These are phyloP conservation scores for Clausena lansium DNA, from an alignment of 345 rosid species.

Conservation along the genomic window DNA sequence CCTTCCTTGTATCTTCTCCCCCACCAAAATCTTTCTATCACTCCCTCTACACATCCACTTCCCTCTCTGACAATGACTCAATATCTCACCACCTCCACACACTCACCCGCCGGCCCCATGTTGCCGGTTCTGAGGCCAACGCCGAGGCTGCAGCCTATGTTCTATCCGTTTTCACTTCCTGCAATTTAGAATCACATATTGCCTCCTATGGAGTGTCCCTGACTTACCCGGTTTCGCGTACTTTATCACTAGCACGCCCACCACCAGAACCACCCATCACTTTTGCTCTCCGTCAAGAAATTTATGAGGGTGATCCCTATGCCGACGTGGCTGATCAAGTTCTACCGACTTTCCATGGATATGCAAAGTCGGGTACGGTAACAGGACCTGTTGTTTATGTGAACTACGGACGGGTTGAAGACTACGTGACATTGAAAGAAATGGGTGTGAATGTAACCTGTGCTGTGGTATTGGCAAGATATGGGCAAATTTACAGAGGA, in stretches of 20 bases:
- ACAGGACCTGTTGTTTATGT: conserved; percentile 60
- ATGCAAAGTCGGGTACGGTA: conserved; percentile 71
- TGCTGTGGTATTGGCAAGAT: conserved; percentile 53
- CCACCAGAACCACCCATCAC: conserved; percentile 27
- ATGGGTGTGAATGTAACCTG: conserved; percentile 52
- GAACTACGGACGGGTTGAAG: conserved; percentile 74
- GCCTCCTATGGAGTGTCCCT: conserved; percentile 57
- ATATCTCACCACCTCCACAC: conserved; percentile 52
- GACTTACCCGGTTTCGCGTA: conserved; percentile 69
- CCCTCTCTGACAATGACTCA: conserved; percentile 65
- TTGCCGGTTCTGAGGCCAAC: conserved; percentile 79
- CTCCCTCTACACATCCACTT: conserved; percentile 47
- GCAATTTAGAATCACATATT: conserved; percentile 35
- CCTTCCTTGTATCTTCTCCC: conserved; percentile 31
- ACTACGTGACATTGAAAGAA: conserved; percentile 42
- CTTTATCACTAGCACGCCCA: conserved; percentile 37
- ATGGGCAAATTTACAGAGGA: conserved; percentile 72
- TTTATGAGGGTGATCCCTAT: conserved; percentile 59
- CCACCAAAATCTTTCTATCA: conserved; percentile 53
- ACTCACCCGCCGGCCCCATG: conserved; percentile 82
- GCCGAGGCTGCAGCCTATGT: conserved; percentile 65
- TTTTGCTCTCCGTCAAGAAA: conserved; percentile 51
- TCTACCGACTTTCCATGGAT: conserved; percentile 68
- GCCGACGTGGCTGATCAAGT: conserved; percentile 62
- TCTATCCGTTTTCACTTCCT: conserved; percentile 48